Evolutionary conservation across 2,329 filamentous ascomycete species (phyloP).

Genomic region (Stylonectria norvegica): DNA sequence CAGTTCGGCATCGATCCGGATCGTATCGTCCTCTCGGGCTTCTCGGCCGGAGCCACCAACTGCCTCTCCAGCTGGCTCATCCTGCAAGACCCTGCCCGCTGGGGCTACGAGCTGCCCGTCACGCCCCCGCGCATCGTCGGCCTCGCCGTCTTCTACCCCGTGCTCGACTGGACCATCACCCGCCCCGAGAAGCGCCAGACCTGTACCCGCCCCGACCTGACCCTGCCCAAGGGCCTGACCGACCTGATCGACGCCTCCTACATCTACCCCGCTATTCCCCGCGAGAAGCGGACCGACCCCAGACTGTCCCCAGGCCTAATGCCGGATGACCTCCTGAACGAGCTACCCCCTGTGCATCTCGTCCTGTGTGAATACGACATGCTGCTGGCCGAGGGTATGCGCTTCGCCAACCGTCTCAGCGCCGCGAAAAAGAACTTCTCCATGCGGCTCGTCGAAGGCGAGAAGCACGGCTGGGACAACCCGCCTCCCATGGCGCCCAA

Average conservation of each 20-base stretch:
- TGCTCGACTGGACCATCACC: conserved; percentile 57
- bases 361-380: conserved; percentile 65
- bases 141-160: conserved; percentile 59
- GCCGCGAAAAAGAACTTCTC: conserved; percentile 31
- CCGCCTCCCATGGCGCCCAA: conserved; percentile 44
- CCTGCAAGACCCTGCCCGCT: conserved; percentile 41
- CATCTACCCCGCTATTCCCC: conserved; percentile 49
- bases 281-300: conserved; percentile 47
- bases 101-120: conserved; percentile 37
- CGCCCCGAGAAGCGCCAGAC: conserved; percentile 54
- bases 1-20: conserved; percentile 56
- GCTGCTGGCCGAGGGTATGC: conserved; percentile 57
- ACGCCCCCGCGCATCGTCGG: conserved; percentile 48
- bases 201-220: conserved; percentile 53
- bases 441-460: conserved; percentile 42
- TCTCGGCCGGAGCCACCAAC: conserved; percentile 60
- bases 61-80: conserved; percentile 47
- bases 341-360: conserved; percentile 53
- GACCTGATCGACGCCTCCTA: conserved; percentile 63
- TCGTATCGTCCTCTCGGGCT: conserved; percentile 58
- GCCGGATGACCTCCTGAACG: conserved; percentile 47
- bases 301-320: conserved; percentile 58
- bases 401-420: conserved; percentile 57
- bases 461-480: conserved; percentile 50
- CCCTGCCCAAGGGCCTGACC: conserved; percentile 55